Conservation (phyloP, 257 asterid species). For the Primulina eburnea region DNA sequence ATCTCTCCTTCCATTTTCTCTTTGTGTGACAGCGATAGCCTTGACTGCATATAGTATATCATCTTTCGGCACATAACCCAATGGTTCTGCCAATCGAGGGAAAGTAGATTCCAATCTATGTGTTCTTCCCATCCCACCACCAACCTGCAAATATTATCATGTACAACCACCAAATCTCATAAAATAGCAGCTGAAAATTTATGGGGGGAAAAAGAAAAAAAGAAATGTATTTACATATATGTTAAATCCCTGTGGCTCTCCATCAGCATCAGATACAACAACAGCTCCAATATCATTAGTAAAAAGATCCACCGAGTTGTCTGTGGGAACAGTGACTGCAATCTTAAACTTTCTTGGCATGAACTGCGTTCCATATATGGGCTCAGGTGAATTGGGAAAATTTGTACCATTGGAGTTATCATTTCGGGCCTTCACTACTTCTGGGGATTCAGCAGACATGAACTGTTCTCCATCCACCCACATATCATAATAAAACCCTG, state of each 20-base stretch:
- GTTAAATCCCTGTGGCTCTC: conserved; percentile 95
- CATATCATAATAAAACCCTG: conserved; percentile 95
- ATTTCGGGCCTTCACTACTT: conserved; percentile 80
- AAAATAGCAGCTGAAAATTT: conserved; percentile 5
- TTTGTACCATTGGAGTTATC: conserved; percentile 93
- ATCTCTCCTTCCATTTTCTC: conserved; percentile 97
- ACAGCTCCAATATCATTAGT: conserved; percentile 90
- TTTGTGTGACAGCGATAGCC: conserved; percentile 90
- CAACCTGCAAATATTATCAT: conserved; percentile 60
- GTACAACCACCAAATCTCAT: conserved; percentile 5
- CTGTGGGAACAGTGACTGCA: conserved; percentile 91
- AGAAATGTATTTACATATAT: conserved; percentile 56
- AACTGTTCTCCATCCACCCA: conserved; percentile 96
- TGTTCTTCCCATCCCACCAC: conserved; percentile 99
- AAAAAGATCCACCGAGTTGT: conserved; percentile 91
- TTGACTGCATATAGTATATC: conserved; percentile 87
- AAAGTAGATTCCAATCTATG: conserved; percentile 84
- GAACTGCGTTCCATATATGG: conserved; percentile 96
- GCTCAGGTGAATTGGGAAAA: conserved; percentile 87
- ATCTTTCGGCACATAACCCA: conserved; percentile 94
- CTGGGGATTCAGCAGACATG: conserved; percentile 89
- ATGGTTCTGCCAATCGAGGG: conserved; percentile 82
- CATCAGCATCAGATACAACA: conserved; percentile 70
- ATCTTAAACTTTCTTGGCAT: conserved; percentile 95
- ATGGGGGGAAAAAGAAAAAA: conserved; percentile 11